Evolutionary conservation across 371 early-diverging fungal genomes (phyloP).

Genomic region (Apophysomyces sp.): DNA sequence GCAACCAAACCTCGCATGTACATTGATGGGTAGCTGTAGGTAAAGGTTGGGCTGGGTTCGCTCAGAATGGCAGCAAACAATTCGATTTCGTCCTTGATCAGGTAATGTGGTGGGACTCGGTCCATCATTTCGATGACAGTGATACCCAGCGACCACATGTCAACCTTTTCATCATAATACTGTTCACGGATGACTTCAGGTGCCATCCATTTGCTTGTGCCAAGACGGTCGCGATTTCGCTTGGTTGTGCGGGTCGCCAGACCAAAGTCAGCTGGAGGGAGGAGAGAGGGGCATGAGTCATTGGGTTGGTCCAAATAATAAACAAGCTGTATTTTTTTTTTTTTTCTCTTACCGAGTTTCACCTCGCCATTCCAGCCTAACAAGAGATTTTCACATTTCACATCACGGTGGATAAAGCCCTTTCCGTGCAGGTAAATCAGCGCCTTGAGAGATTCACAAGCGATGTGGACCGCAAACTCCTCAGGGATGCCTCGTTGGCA

Average conservation of each 20-base stretch:
- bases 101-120: conserved; percentile 52
- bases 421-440: conserved; percentile 91
- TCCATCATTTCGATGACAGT: conserved; percentile 53
- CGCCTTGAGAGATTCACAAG: conserved; percentile 62
- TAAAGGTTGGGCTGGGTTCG: conserved; percentile 50
- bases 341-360: conserved; percentile 83
- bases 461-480: conserved; percentile 41
- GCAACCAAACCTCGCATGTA: conserved; percentile 55
- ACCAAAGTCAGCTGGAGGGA: conserved; percentile 38
- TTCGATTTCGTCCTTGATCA: conserved; percentile 48
- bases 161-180: conserved; percentile 85
- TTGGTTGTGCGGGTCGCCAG: conserved; percentile 37
- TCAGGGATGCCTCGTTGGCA: conserved; percentile 55
- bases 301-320: too few relatives aligned
- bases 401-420: conserved; percentile 96
- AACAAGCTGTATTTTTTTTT: conserved; percentile 48
- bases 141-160: conserved; percentile 98
- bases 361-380: conserved; percentile 92
- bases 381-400: conserved; percentile 97
- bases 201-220: conserved; percentile 97
- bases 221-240: conserved; percentile 81
- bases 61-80: conserved; percentile 40
- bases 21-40: conserved; percentile 51
- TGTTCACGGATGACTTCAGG: conserved; percentile 94
- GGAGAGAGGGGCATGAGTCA: conserved; percentile 16